A percentile compares a stretch with the other conserved stretches of the same genome.
Evolutionary conservation across 2,329 filamentous ascomycete species (phyloP).

Genomic region (Fusarium euwallaceae): DNA sequence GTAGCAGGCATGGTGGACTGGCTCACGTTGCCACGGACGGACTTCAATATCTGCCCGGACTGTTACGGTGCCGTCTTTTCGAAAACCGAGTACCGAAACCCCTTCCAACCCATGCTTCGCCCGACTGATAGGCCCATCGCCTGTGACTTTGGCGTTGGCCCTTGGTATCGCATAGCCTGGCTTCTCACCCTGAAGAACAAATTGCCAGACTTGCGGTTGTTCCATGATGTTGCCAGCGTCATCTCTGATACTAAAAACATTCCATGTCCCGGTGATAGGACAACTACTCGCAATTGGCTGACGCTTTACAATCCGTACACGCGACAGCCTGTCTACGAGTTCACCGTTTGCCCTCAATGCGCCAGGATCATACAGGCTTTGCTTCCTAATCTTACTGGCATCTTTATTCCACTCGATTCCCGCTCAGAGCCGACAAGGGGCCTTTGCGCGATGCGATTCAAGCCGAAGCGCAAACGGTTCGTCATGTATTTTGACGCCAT

Average conservation of each 20-base stretch:
- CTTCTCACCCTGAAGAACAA: constrained; percentile 81
- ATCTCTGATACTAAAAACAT: constrained; percentile 60
- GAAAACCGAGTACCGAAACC: constrained; percentile 74
- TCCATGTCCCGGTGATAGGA: constrained; percentile 70
- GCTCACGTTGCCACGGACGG: constrained; percentile 79
- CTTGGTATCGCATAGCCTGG: constrained; percentile 90
- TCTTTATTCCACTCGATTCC: constrained; percentile 70
- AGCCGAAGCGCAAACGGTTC: constrained; percentile 65
- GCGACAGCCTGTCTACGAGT: constrained; percentile 73
- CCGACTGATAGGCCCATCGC: constrained; percentile 69
- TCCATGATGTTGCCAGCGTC: constrained; percentile 77
- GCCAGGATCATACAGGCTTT: constrained; percentile 78
- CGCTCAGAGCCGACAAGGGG: constrained; percentile 62
- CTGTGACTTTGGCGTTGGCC: constrained; percentile 82
- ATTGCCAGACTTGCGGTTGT: constrained; percentile 73
- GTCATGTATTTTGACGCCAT: constrained; percentile 71
- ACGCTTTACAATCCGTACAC: constrained; percentile 78
- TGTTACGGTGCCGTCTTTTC: constrained; percentile 81
- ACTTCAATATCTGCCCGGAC: constrained; percentile 84
- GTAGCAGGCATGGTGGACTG: constrained; percentile 79
- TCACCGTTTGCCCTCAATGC: constrained; percentile 82
- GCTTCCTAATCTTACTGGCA: constrained; percentile 77
- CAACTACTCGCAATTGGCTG: constrained; percentile 77
- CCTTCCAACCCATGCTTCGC: constrained; percentile 72
- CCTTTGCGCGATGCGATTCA: constrained; percentile 77